These are phyloP conservation scores for Poronia punctata DNA, from an alignment of 495 filamentous ascomycete species.

Conservation along the genomic window DNA sequence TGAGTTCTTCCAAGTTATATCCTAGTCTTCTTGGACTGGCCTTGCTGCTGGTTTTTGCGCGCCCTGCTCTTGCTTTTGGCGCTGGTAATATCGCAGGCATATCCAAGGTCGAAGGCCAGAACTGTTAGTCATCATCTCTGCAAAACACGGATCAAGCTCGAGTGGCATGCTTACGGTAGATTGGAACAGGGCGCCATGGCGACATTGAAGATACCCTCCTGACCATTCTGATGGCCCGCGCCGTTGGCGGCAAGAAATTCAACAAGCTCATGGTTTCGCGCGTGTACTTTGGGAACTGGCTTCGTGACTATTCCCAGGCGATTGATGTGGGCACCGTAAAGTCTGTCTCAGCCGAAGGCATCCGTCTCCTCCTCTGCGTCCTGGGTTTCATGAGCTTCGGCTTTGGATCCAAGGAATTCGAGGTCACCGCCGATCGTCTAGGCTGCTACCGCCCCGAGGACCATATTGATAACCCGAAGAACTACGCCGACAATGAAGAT, in stretches of 20 bases:
- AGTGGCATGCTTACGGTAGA: neutral
- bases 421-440: conserved; percentile 79
- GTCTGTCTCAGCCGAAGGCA: conserved; percentile 79
- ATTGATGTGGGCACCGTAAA: conserved; percentile 87
- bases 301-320: conserved; percentile 74
- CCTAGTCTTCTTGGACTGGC: conserved; percentile 38
- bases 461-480: conserved; percentile 76
- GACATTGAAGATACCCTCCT: conserved; percentile 91
- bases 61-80: conserved; percentile 71
- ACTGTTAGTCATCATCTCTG: conserved; percentile 44
- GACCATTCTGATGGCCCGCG: conserved; percentile 64
- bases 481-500: conserved; percentile 80
- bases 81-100: conserved; percentile 77
- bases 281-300: conserved; percentile 87
- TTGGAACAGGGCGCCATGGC: conserved; percentile 67
- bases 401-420: conserved; percentile 85
- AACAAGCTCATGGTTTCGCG: conserved; percentile 79
- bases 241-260: conserved; percentile 77
- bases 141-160: neutral
- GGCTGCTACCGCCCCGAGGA: conserved; percentile 86
- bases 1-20: conserved; percentile 36
- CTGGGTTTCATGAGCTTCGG: conserved; percentile 60
- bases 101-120: conserved; percentile 71
- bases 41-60: conserved; percentile 40
- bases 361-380: conserved; percentile 67